A percentile compares a stretch with the other conserved stretches of the same genome.
Conservation (phyloP, 768 basidiomycete genomes). For the Boletus fagicola region DNA sequence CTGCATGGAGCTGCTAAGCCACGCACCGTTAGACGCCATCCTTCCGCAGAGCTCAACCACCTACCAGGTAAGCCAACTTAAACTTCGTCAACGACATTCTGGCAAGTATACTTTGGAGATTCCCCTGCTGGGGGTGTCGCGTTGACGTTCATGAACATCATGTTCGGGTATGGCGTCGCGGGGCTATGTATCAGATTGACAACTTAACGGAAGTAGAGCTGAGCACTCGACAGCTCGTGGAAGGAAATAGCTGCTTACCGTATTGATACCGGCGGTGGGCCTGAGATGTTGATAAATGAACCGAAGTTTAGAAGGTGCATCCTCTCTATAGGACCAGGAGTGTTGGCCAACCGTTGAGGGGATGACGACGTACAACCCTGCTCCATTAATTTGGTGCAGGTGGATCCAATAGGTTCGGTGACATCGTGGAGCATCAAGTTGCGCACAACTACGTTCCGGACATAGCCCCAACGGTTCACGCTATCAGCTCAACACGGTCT, state of each 20-base stretch:
- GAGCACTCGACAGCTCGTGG: not conserved
- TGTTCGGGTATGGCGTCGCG: conserved; percentile 44
- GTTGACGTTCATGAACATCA: conserved; percentile 42
- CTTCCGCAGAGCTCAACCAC: not conserved
- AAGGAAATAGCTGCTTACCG: not conserved
- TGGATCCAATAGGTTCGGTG: conserved; percentile 36
- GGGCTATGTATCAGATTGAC: conserved; percentile 41
- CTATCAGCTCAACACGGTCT: too few relatives aligned
- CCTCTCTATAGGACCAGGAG: conserved; percentile 45
- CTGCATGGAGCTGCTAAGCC: not conserved
- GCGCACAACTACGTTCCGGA: conserved; percentile 12
- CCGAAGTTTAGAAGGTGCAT: conserved; percentile 46
- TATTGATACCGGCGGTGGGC: conserved; percentile 44
- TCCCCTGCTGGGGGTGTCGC: conserved; percentile 25
- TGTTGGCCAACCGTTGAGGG: conserved; percentile 25
- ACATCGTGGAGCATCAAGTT: conserved; percentile 24
- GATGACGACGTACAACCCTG: conserved; percentile 11
- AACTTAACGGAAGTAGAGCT: conserved; percentile 19
- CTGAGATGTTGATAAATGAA: conserved; percentile 46
- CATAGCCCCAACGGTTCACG: conserved; percentile 34
- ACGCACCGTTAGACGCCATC: not conserved
- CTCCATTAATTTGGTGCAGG: too few relatives aligned
- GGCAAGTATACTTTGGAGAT: conserved; percentile 28
- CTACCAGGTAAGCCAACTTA: conserved; percentile 27
- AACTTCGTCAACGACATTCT: conserved; percentile 16